Conservation (phyloP, 768 basidiomycete genomes). For the Cyathus striatus region DNA sequence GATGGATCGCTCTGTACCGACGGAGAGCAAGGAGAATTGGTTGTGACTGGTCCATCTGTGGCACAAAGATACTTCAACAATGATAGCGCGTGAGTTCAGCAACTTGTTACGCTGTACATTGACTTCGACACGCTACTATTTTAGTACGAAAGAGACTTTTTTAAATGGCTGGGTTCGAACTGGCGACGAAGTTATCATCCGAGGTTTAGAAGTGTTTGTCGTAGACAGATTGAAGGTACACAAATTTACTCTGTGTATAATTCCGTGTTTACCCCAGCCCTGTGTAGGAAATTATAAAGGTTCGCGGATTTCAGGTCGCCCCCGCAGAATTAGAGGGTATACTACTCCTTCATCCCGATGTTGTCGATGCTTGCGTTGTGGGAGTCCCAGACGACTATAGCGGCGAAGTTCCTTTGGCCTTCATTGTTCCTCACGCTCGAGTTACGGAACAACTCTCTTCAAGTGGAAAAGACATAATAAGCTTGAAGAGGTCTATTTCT, state of each 20-base stretch:
- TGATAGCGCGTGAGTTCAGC: slow-evolving; percentile 41
- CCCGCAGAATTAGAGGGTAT: slow-evolving; percentile 68
- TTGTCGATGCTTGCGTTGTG: slow-evolving; percentile 60
- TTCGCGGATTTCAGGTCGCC: slow-evolving; percentile 54
- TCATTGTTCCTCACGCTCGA: slow-evolving; percentile 47
- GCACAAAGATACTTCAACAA: slow-evolving; percentile 56
- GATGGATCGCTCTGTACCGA: slow-evolving; percentile 53
- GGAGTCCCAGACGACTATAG: slow-evolving; percentile 69
- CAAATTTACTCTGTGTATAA: not conserved
- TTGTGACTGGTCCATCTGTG: slow-evolving; percentile 57
- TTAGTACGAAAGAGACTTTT: slow-evolving; percentile 61
- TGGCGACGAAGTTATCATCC: slow-evolving; percentile 70
- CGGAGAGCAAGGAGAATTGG: slow-evolving; percentile 58
- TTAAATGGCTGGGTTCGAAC: slow-evolving; percentile 63
- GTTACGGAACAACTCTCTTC: slow-evolving; percentile 28
- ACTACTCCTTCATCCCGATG: slow-evolving; percentile 54
- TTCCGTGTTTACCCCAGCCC: not conserved
- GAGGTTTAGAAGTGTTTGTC: slow-evolving; percentile 56
- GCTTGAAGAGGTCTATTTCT: slow-evolving; percentile 39
- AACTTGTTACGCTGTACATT: slow-evolving; percentile 8
- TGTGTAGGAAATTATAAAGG: slow-evolving; percentile 65
- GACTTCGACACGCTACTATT: slow-evolving; percentile 6
- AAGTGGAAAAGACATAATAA: slow-evolving; percentile 24
- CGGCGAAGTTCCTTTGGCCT: slow-evolving; percentile 72
- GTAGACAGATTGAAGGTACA: slow-evolving; percentile 72